phyloP scores from a whole-genome alignment of 768 basidiomycete genomes.

The Tricholoma terreum region DNA sequence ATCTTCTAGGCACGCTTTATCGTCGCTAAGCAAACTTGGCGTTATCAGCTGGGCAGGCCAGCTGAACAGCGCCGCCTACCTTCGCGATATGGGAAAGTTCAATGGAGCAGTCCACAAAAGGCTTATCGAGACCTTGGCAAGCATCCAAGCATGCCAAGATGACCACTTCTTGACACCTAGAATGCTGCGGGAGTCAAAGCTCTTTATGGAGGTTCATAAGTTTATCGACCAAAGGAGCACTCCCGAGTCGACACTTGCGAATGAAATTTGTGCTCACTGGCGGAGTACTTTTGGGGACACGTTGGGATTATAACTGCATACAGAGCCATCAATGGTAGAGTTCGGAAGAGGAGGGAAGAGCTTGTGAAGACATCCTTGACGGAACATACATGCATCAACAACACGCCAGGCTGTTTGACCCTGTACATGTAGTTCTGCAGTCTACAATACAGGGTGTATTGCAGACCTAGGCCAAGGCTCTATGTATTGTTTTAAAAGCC shows the following conservation, averaged over 20 bases:
- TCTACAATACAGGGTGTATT: no score
- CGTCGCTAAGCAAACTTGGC: neutral
- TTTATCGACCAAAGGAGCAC: neutral
- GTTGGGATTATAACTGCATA: neutral
- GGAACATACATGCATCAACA: no score
- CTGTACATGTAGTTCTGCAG: no score
- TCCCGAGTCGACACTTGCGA: neutral
- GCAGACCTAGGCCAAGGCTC: no score
- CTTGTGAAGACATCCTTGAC: no score
- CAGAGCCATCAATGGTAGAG: no score
- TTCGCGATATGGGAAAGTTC: conserved; percentile 17
- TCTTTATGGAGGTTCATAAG: conserved; percentile 10
- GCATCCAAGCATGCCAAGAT: conserved; percentile 8
- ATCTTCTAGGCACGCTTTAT: neutral
- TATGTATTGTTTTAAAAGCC: no score
- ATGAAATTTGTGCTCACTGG: neutral
- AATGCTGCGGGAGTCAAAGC: conserved; percentile 15
- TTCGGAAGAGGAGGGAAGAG: no score
- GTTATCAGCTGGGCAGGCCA: conserved; percentile 18
- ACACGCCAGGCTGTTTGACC: no score
- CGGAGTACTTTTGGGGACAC: neutral
- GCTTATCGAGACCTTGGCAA: conserved; percentile 13
- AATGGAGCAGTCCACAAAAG: conserved; percentile 14
- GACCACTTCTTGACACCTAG: conserved; percentile 15
- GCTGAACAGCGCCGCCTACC: conserved; percentile 11